Percentiles rank a stretch among this genome's conserved stretches.
phyloP scores from a whole-genome alignment of 73 alveolate genomes.

The Effrenium voratum region DNA sequence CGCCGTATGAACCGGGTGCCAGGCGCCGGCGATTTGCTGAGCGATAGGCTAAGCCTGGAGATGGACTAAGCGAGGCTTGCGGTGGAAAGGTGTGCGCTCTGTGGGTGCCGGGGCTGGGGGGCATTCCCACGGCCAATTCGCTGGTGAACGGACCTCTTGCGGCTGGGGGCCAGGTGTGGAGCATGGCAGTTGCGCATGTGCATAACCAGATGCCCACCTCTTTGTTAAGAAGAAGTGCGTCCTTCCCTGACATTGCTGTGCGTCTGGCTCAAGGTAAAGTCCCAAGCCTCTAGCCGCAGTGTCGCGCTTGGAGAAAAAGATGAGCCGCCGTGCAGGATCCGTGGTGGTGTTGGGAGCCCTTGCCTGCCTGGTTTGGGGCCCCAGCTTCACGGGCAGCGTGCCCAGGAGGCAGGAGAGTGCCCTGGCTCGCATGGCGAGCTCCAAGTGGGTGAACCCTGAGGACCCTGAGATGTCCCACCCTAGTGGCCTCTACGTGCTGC shows the following conservation, averaged over 20 bases:
- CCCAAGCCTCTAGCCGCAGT: no score
- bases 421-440: constrained; percentile 73
- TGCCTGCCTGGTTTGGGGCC: constrained; percentile 85
- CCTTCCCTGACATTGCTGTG: background rate
- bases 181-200: background rate
- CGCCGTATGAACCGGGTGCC: background rate
- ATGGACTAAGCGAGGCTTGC: constrained; percentile 7
- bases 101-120: background rate
- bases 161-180: background rate
- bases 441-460: constrained; percentile 76
- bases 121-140: background rate
- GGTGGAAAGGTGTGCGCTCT: background rate
- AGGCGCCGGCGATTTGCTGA: constrained; percentile 35
- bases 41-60: background rate
- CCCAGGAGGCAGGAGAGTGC: constrained; percentile 74
- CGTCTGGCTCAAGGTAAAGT: background rate
- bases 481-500: constrained; percentile 44
- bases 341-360: constrained; percentile 80
- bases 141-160: background rate
- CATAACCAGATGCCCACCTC: background rate
- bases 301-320: no score
- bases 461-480: constrained; percentile 73
- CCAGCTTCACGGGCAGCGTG: constrained; percentile 66
- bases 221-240: background rate
- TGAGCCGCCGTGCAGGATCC: constrained; percentile 18